Conservation (phyloP, 352 stramenopile genomes). For the Discostella stelligera region DNA sequence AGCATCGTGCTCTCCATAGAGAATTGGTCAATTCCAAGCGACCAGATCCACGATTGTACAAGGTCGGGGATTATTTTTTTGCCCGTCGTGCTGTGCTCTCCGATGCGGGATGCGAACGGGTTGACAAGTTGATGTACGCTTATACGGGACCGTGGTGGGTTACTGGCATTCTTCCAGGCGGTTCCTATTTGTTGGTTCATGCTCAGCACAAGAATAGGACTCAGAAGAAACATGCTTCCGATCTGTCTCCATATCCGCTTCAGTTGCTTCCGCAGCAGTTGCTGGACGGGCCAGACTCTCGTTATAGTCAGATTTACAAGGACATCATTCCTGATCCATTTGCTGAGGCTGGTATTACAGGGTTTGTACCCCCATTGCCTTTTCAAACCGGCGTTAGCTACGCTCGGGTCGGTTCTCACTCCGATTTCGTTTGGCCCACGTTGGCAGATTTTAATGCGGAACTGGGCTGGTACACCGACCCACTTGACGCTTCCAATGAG, state of each 20-base stretch:
- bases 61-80: conserved; percentile 10
- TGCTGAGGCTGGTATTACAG: conserved; percentile 6
- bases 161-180: not conserved
- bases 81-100: not conserved
- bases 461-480: not conserved
- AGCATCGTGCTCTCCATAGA: not conserved
- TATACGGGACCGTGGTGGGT: conserved; percentile 19
- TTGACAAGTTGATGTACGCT: conserved; percentile 3
- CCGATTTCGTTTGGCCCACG: not conserved
- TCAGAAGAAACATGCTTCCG: conserved; percentile 8
- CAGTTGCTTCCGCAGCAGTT: conserved; percentile 15
- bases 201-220: not conserved
- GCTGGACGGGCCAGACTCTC: conserved; percentile 1
- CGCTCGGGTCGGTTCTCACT: not conserved
- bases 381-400: not conserved
- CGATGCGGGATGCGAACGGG: not conserved
- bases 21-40: conserved; percentile 4
- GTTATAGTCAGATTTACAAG: conserved; percentile 11
- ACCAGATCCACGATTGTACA: not conserved
- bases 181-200: conserved; percentile 5
- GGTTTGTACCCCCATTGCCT: conserved; percentile 9
- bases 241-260: conserved; percentile 17
- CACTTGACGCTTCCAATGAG: no score
- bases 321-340: conserved; percentile 7
- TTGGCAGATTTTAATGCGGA: not conserved